Base-by-base conservation (phyloP, 352 stramenopile genomes). In the Pythium pectinolyticum region DNA sequence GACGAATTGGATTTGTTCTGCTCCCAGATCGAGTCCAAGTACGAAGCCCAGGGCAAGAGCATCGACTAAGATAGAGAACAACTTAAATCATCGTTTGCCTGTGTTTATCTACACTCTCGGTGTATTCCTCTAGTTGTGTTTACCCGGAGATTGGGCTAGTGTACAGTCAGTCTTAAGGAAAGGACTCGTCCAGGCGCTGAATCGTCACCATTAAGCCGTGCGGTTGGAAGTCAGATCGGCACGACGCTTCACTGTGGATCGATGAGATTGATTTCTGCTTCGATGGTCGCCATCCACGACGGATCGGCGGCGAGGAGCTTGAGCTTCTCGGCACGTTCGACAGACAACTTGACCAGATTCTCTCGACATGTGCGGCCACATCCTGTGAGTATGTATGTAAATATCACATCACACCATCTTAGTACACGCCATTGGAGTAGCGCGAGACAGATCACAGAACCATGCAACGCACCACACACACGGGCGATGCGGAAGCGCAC, bases 1-100 rank as follows among this genome's bases (percentile, higher is more conserved):
- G 85, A 93, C 25, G 80, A 93, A 25, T 68, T 94, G 48, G 86
- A 94, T 66, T 88, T 80, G 50, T 84, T 85, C 70, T 94, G 86
- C 78, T 88, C 83, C 50, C 82, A 89, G 73, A 94, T 94, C 58
- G 86, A 94, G 72, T 84, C 86, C 53, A 84, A 94, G 70, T 91
- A 93, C 67, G 86, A 94, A 72, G 70, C 78, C 58, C 65, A 82
- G 66, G 86, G 86, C 71, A 94, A 94, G 80, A 66, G 54, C 64
- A 93, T 94, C 64, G 86, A 94, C 60, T 92, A 91, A 74, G n/a
- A n/a, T n/a, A n/a, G n/a, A n/a, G n/a, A n/a, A 61, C 34, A 48
- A 43, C 20, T 45, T 49, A 3, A 48, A 59, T 31, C 48, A 34
- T 25, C 55, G 27, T 46, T 25, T 30, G 28, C 22, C 50, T n/a